A percentile compares a stretch with the other conserved stretches of the same genome.
These are phyloP conservation scores for Rhizoclosmatium sp. DNA, from an alignment of 192 early-diverging fungal genomes.

Conservation along the genomic window DNA sequence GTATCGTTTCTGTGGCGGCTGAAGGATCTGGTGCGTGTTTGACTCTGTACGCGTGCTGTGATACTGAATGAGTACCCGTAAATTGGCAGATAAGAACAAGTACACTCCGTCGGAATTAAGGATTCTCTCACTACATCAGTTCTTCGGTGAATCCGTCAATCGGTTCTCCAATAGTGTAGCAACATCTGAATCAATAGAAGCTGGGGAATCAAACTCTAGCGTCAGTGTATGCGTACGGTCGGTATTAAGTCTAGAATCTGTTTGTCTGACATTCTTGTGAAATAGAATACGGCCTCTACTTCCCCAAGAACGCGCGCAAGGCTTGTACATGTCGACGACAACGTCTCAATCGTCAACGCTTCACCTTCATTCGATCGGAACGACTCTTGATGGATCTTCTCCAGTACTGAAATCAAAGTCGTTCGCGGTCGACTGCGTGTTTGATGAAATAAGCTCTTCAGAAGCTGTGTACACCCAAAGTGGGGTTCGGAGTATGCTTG, in stretches of 20 bases:
- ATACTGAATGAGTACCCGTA: neutral
- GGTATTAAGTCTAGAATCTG: no score
- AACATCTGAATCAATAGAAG: no score
- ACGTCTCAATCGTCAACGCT: neutral
- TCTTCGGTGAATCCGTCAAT: neutral
- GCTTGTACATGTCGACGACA: neutral
- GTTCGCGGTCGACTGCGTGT: conserved; percentile 36
- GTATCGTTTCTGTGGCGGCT: no score
- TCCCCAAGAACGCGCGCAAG: no score
- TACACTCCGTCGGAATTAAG: neutral
- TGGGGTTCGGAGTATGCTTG: no score
- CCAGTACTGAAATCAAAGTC: conserved; percentile 11
- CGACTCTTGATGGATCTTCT: conserved; percentile 14
- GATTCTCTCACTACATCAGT: neutral
- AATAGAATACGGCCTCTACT: no score
- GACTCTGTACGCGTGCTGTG: no score
- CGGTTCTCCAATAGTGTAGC: neutral
- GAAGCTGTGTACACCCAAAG: conserved; percentile 44
- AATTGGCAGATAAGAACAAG: neutral
- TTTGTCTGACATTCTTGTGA: no score
- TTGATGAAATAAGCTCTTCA: conserved; percentile 35
- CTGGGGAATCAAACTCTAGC: no score
- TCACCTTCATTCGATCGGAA: conserved; percentile 31
- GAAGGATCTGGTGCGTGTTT: no score
- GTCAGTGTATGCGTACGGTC: no score